Evolutionary conservation across 805 yeast species (phyloP), one percentile per base, ranked within the genome.

Genomic region (Monosporozyma solicola): DNA sequence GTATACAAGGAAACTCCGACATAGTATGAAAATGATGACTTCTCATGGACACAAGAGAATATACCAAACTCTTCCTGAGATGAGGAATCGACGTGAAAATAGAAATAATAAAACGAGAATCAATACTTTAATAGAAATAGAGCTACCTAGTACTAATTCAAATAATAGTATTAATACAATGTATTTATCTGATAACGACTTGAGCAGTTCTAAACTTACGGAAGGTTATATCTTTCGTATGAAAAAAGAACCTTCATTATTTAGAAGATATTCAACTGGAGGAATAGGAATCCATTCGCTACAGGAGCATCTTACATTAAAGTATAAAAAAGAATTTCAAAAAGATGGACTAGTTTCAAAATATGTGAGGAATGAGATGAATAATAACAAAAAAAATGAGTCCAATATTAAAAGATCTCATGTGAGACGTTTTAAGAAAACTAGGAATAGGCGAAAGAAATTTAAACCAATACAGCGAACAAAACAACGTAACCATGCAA

Each of bases 11-110:
- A 41, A 51, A 22, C 29, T 58, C 16, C 49, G 46, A 10, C 55
- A 52, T 49, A 49, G 53, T 13, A 52, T 55, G 3, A 46, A 52
- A 3, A 25, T 35, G 22, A 31, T 54, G 31, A 43, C 53, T 5
- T 29, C 25, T 11, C 47, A 59, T 43, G 59, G 58, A 9, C 55
- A 58, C 35, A 53, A 54, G 31, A 47, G 53, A 8, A 27, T 55
- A 5, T 56, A 59, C 16, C 13, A 15, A 5, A 16, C 1, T 9
- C 5, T 3, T 13, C 4, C 8, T n/a, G 15, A 15, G 16, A 35
- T 3, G 15, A 5, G 13, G 16, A 15, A 15, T 32, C 5, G 15
- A 13, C 20, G 1, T 13, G n/a, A 15, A 15, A 15, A 13, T 35
- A 35, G 8, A 4, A 35, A 35, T n/a, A 13, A 5, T 16, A 35